These are phyloP conservation scores for Lactarius psammicola DNA, from an alignment of 768 basidiomycete species.

Conservation along the genomic window DNA sequence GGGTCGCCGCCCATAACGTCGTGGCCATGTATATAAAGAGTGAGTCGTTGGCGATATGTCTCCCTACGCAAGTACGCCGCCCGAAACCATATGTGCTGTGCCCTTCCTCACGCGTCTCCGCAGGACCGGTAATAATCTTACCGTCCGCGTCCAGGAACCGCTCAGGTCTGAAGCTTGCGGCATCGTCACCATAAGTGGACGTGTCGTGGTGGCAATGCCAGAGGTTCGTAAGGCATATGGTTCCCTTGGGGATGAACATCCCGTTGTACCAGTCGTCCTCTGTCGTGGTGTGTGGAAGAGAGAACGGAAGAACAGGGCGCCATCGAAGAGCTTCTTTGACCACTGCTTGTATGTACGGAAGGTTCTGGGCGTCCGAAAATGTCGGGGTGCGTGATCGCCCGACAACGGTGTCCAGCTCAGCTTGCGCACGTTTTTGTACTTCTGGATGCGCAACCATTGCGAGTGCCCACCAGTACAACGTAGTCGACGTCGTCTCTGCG, in stretches of 20 bases:
- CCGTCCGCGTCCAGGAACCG: too few relatives aligned
- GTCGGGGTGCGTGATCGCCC: slow-evolving; percentile 26
- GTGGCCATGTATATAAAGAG: slow-evolving; percentile 24
- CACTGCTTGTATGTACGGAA: too few relatives aligned
- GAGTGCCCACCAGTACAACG: slow-evolving; percentile 16
- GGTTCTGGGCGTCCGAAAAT: too few relatives aligned
- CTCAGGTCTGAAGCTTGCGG: too few relatives aligned
- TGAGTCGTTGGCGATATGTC: slow-evolving; percentile 23
- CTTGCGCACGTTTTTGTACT: slow-evolving; percentile 21
- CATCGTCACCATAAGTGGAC: too few relatives aligned
- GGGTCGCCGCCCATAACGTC: slow-evolving; percentile 26
- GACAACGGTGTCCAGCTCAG: slow-evolving; percentile 28
- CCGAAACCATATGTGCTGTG: slow-evolving; percentile 17
- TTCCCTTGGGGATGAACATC: slow-evolving; percentile 37
- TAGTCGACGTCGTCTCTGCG: slow-evolving; percentile 16
- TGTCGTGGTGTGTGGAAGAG: too few relatives aligned
- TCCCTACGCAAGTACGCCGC: slow-evolving; percentile 27
- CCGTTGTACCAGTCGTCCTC: too few relatives aligned
- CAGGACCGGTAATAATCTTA: too few relatives aligned
- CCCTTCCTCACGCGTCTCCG: too few relatives aligned
- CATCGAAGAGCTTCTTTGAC: too few relatives aligned
- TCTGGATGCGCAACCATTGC: slow-evolving; percentile 28
- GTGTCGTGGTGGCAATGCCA: slow-evolving; percentile 17
- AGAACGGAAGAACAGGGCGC: too few relatives aligned
- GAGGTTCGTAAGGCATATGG: slow-evolving; percentile 35